phyloP scores from a whole-genome alignment of 2,329 filamentous ascomycete genomes.

The Leptosphaerulina australis region DNA sequence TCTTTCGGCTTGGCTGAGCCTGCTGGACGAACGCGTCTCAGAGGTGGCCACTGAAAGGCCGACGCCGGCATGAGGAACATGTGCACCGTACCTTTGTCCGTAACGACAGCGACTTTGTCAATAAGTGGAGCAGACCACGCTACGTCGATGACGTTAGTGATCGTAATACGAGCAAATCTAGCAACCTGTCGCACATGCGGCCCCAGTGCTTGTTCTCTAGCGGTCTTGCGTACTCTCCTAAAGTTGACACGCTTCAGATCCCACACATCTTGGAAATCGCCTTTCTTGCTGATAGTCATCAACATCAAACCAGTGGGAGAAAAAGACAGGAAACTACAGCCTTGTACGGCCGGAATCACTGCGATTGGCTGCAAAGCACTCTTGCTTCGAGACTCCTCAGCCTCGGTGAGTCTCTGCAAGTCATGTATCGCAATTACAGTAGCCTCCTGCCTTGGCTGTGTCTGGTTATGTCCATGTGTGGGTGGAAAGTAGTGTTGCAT shows the following conservation, averaged over 20 bases:
- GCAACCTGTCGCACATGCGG: slow-evolving; percentile 78
- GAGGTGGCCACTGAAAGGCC: slow-evolving; percentile 87
- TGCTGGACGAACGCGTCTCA: slow-evolving; percentile 51
- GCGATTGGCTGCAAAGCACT: slow-evolving; percentile 64
- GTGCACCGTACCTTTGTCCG: slow-evolving; percentile 93
- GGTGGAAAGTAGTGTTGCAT: slow-evolving; percentile 70
- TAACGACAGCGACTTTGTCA: slow-evolving; percentile 85
- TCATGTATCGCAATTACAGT: slow-evolving; percentile 78
- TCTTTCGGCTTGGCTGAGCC: slow-evolving; percentile 38
- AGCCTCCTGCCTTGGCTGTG: slow-evolving; percentile 64
- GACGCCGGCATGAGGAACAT: slow-evolving; percentile 83
- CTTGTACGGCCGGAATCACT: slow-evolving; percentile 73
- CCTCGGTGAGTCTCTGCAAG: slow-evolving; percentile 62
- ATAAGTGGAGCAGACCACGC: slow-evolving; percentile 83
- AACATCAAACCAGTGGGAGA: slow-evolving; percentile 74
- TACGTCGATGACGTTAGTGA: slow-evolving; percentile 88
- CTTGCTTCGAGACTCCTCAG: slow-evolving; percentile 58
- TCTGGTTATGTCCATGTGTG: slow-evolving; percentile 69
- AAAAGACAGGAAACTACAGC: slow-evolving; percentile 82
- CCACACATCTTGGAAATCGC: slow-evolving; percentile 84
- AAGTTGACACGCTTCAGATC: slow-evolving; percentile 69
- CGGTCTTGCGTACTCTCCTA: slow-evolving; percentile 46
- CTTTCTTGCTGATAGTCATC: slow-evolving; percentile 80
- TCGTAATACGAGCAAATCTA: slow-evolving; percentile 88
- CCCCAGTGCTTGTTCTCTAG: slow-evolving; percentile 40